A percentile compares a stretch with the other conserved stretches of the same genome.
Evolutionary conservation across 2,329 filamentous ascomycete species (phyloP).

Genomic region (Nectriaceae sp.): DNA sequence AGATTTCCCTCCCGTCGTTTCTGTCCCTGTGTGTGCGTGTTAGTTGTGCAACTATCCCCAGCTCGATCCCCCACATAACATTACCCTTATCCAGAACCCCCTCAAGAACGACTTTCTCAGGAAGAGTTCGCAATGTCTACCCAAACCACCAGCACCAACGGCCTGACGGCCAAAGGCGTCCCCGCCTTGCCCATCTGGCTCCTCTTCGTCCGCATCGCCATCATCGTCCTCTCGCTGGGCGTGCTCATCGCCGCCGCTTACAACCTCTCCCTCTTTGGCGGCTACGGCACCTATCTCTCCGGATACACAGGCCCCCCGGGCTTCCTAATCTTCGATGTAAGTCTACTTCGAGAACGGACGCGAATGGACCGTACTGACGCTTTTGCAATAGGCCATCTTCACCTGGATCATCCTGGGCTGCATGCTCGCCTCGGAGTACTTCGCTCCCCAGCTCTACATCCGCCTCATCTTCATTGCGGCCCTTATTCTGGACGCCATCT

Average conservation of each 20-base stretch:
- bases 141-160: constrained; percentile 15
- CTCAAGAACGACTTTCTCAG: no score
- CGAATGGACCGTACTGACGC: constrained; percentile 7
- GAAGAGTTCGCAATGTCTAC: no score
- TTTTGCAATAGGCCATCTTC: constrained; percentile 37
- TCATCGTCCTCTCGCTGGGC: constrained; percentile 41
- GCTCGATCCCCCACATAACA: no score
- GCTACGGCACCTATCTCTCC: constrained; percentile 19
- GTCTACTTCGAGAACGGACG: no score
- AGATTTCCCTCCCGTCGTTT: neutral
- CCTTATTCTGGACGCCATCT: constrained; percentile 40
- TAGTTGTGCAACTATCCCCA: neutral
- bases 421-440: constrained; percentile 38
- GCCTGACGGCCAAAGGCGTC: constrained; percentile 39
- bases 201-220: constrained; percentile 38
- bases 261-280: constrained; percentile 37
- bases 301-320: constrained; percentile 37
- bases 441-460: constrained; percentile 36
- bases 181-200: constrained; percentile 40
- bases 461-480: constrained; percentile 36
- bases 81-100: no score
- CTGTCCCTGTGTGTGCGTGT: neutral
- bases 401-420: constrained; percentile 44
- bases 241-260: constrained; percentile 44
- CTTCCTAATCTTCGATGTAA: constrained; percentile 50